These are phyloP conservation scores for Globisporangium barbulae DNA, from an alignment of 352 stramenopile species.

Conservation along the genomic window DNA sequence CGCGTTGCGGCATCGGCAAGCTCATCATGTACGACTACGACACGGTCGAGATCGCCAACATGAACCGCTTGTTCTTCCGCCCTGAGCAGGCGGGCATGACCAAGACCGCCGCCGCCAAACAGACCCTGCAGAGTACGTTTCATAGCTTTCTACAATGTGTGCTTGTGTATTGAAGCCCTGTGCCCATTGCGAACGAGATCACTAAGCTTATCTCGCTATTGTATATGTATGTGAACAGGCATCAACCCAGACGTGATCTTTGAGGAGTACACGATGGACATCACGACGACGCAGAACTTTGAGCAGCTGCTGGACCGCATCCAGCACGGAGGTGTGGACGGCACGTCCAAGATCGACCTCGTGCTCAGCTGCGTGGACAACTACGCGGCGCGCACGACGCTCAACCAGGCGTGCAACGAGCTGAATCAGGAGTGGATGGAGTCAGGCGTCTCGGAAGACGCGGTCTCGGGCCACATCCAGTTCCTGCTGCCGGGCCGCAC, in stretches of 20 bases:
- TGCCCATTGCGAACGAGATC: neutral
- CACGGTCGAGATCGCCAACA: conserved; percentile 88
- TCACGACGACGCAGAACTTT: conserved; percentile 84
- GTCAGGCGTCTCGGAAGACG: conserved; percentile 88
- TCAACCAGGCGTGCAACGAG: conserved; percentile 89
- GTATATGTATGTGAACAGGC: conserved; percentile 22
- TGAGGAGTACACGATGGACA: conserved; percentile 86
- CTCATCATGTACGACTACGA: conserved; percentile 89
- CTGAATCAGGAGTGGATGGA: conserved; percentile 89
- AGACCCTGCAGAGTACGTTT: conserved; percentile 77
- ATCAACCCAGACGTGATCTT: conserved; percentile 90
- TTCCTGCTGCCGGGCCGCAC: conserved; percentile 80
- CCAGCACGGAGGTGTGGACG: conserved; percentile 61
- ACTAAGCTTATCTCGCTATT: neutral
- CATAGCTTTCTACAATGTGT: neutral
- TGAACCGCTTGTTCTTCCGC: conserved; percentile 91
- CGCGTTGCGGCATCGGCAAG: conserved; percentile 87
- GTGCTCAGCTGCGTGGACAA: conserved; percentile 91
- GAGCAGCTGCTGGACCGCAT: conserved; percentile 80
- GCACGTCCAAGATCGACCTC: conserved; percentile 58
- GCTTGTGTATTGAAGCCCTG: neutral
- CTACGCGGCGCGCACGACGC: conserved; percentile 79
- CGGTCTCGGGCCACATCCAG: conserved; percentile 89
- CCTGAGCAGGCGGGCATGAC: conserved; percentile 83
- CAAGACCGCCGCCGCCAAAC: conserved; percentile 85